Percentiles rank a stretch among this genome's conserved stretches.
Evolutionary conservation across 768 basidiomycete genomes (phyloP).

Genomic region (Termitomyces sp.): DNA sequence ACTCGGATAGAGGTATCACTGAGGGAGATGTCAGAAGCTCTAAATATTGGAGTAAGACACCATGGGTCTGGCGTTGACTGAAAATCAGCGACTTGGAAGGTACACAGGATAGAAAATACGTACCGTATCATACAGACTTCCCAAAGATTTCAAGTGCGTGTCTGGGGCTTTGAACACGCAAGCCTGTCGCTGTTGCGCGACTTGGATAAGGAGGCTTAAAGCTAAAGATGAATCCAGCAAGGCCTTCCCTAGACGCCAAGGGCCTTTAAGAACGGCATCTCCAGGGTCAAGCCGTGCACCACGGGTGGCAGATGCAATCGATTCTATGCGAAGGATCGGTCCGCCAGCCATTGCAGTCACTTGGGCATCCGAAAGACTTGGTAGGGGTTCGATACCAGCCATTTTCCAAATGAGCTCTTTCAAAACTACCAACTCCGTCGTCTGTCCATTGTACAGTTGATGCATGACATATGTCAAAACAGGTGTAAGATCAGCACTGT

Average conservation of each 20-base stretch:
- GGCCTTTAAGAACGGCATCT: slow-evolving; percentile 62
- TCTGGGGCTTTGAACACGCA: slow-evolving; percentile 75
- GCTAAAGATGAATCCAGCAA: slow-evolving; percentile 71
- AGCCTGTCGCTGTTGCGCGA: slow-evolving; percentile 87
- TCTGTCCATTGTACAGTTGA: slow-evolving; percentile 78
- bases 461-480: slow-evolving; percentile 90
- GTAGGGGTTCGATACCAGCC: slow-evolving; percentile 90
- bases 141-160: slow-evolving; percentile 81
- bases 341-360: slow-evolving; percentile 91
- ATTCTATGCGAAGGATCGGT: slow-evolving; percentile 80
- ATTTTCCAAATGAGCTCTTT: slow-evolving; percentile 92
- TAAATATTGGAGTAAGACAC: slow-evolving; percentile 87
- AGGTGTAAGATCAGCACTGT: slow-evolving; percentile 78
- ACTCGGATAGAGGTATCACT: slow-evolving; percentile 67
- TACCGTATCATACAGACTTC: slow-evolving; percentile 86
- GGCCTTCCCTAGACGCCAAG: slow-evolving; percentile 61
- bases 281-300: slow-evolving; percentile 69
- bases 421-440: slow-evolving; percentile 88
- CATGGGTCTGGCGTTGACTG: slow-evolving; percentile 65
- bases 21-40: slow-evolving; percentile 78
- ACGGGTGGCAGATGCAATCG: slow-evolving; percentile 74
- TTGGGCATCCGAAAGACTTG: slow-evolving; percentile 85
- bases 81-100: slow-evolving; percentile 8
- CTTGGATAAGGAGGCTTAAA: slow-evolving; percentile 86
- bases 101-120: slow-evolving; percentile 25